Evolutionary conservation across 2,329 filamentous ascomycete genomes (phyloP).

Genomic region (Xylariales sp.): DNA sequence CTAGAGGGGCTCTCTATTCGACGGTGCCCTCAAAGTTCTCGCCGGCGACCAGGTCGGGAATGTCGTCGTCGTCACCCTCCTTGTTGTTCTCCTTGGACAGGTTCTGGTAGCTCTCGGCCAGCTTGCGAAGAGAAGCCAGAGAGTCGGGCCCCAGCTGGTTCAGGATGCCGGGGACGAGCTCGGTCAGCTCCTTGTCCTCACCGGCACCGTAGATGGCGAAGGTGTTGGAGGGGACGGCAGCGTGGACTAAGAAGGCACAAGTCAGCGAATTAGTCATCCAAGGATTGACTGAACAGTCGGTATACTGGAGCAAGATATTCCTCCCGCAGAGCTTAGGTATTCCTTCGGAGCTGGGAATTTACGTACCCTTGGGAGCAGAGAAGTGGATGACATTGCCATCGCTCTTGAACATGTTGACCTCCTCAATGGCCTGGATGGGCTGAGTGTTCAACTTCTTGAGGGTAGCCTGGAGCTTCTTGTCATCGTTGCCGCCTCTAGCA

Average conservation of each 20-base stretch:
- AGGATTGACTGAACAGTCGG: slow-evolving; percentile 23
- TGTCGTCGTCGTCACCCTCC: slow-evolving; percentile 80
- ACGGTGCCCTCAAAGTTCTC: slow-evolving; percentile 99
- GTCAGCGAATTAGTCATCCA: not conserved
- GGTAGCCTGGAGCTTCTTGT: slow-evolving; percentile 98
- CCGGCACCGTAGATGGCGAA: slow-evolving; percentile 99
- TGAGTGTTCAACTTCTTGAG: slow-evolving; percentile 99
- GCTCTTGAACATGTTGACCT: slow-evolving; percentile 99
- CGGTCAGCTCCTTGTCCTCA: slow-evolving; percentile 99
- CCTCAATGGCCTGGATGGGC: slow-evolving; percentile 98
- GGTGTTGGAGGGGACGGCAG: slow-evolving; percentile 95
- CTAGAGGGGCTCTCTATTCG: slow-evolving; percentile 57
- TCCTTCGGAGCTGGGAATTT: too few relatives aligned
- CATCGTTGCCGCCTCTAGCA: slow-evolving; percentile 87
- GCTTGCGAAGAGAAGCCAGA: slow-evolving; percentile 93
- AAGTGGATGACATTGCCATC: slow-evolving; percentile 99
- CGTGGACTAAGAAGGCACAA: slow-evolving; percentile 67
- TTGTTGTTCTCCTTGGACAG: slow-evolving; percentile 92
- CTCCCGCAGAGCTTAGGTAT: too few relatives aligned
- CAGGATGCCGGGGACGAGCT: slow-evolving; percentile 97
- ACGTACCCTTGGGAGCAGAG: slow-evolving; percentile 90
- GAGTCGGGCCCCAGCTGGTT: slow-evolving; percentile 99
- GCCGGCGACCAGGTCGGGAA: slow-evolving; percentile 93
- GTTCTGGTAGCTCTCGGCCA: slow-evolving; percentile 99
- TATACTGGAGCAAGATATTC: slow-evolving; percentile 94